phyloP scores from a whole-genome alignment of 2,329 filamentous ascomycete species.

The Aureobasidium sp. region DNA sequence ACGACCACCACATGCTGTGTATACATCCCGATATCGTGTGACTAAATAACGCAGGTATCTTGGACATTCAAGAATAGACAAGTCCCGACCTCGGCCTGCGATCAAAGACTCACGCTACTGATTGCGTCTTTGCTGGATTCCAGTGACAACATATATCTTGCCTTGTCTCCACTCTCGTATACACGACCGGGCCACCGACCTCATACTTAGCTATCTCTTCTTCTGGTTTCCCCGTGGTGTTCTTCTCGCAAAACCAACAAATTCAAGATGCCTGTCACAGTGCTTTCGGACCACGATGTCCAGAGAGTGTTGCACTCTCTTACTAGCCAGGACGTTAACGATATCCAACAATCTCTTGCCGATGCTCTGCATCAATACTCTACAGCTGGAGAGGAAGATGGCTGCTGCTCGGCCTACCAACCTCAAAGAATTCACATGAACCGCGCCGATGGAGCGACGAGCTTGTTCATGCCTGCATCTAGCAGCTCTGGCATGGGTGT shows the following conservation, averaged over 20 bases:
- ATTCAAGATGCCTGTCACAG: constrained; percentile 48
- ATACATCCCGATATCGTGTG: neutral
- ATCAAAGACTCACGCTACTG: neutral
- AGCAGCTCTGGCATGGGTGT: constrained; percentile 52
- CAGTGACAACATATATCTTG: neutral
- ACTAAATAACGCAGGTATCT: neutral
- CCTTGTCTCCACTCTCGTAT: neutral
- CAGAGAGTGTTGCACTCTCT: constrained; percentile 47
- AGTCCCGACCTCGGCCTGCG: neutral
- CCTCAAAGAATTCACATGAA: constrained; percentile 53
- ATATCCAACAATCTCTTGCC: constrained; percentile 49
- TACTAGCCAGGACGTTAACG: constrained; percentile 46
- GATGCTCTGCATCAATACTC: constrained; percentile 58
- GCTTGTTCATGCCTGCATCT: constrained; percentile 59
- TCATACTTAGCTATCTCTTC: neutral
- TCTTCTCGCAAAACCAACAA: neutral
- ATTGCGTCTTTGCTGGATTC: neutral
- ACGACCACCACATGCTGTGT: neutral
- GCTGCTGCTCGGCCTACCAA: constrained; percentile 52
- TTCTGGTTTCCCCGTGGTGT: neutral
- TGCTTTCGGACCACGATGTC: constrained; percentile 50
- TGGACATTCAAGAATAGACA: neutral
- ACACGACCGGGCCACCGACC: neutral
- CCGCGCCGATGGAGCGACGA: constrained; percentile 52
- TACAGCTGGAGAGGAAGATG: constrained; percentile 47